Conservation (phyloP, 257 asterid species). For the Rauvolfia tetraphylla region DNA sequence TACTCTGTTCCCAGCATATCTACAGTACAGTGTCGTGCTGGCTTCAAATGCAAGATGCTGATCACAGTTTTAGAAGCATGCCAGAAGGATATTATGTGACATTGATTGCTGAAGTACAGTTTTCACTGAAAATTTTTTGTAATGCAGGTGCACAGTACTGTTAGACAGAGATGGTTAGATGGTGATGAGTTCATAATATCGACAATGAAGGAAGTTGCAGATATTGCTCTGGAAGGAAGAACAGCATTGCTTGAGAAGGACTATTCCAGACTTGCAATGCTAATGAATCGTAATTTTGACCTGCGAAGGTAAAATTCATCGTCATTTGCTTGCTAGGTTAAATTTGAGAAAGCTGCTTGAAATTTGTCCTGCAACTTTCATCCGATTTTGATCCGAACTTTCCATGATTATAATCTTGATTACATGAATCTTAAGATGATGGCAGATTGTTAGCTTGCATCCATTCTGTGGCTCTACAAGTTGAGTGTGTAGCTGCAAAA, state of each 20-base stretch:
- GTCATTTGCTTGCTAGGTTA: neutral
- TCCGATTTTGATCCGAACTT: neutral
- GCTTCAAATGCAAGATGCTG: neutral
- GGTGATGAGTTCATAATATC: slow-evolving; percentile 83
- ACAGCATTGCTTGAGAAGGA: slow-evolving; percentile 66
- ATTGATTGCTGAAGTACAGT: slow-evolving; percentile 2
- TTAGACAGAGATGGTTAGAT: slow-evolving; percentile 76
- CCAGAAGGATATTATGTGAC: neutral
- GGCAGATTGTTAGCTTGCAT: neutral
- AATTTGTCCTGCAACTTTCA: neutral
- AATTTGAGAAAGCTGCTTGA: neutral
- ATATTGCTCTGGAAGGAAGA: slow-evolving; percentile 68
- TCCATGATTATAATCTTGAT: slow-evolving; percentile 1
- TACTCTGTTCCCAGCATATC: neutral
- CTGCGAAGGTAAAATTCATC: slow-evolving; percentile 53
- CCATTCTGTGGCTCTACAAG: neutral
- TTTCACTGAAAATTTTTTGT: neutral
- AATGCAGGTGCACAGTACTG: slow-evolving; percentile 83
- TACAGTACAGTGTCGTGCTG: neutral
- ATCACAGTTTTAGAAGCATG: neutral
- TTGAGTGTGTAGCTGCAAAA: neutral
- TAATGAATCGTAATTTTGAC: slow-evolving; percentile 89
- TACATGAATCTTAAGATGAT: neutral
- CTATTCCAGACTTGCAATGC: slow-evolving; percentile 51
- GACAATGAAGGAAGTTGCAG: slow-evolving; percentile 79